Evolutionary conservation across 1,139 yeast genomes (phyloP), one percentile per base, ranked within the genome.

Genomic region (Zygoascus meyerae): DNA sequence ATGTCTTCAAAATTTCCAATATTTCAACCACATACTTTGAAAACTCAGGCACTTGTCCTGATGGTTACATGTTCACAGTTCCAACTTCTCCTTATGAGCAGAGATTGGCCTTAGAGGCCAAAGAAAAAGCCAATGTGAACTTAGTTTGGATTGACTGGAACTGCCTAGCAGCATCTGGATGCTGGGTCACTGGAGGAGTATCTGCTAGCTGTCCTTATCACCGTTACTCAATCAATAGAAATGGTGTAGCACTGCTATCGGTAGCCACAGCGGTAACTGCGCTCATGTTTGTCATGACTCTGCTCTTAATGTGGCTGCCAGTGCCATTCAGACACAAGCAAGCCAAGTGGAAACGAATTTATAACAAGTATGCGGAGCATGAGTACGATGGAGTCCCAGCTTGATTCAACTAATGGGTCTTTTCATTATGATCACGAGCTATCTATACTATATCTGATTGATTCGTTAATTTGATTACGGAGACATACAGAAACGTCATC

Each of bases 121-220:
- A 68, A 0, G 55, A 73, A 8, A 49, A 59, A 36, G 30, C 33
- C 11, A 12, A 16, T 36, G 12, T 47, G 33, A 5, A 31, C 50
- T 56, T 62, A 0, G 71, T 83, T 0, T 92, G 97, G 97, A 77
- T 89, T 2, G 92, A 89, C 63, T 57, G 89, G 53, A 92, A 92
- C 62, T 87, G 92, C 29, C 73, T 92, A 14, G 77, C 87, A 0
- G 79, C 81, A 5, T 66, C 75, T 14, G 75, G 79, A 47, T 90
- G 98, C 62, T 90, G 94, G 89, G 90, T 89, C 2, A 67, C 79
- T 1, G 97, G 95, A 2, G 95, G 96, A 0, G 80, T 90, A 0
- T 74, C 77, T 51, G 83, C 94, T 0, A 65, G 68, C 31, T 90
- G 98, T 62, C 95, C 96, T 0, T 90, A 89, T 60, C 48, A 52